Evolutionary conservation across 352 stramenopile species (phyloP).

Genomic region (Phytophthora chlamydospora): DNA sequence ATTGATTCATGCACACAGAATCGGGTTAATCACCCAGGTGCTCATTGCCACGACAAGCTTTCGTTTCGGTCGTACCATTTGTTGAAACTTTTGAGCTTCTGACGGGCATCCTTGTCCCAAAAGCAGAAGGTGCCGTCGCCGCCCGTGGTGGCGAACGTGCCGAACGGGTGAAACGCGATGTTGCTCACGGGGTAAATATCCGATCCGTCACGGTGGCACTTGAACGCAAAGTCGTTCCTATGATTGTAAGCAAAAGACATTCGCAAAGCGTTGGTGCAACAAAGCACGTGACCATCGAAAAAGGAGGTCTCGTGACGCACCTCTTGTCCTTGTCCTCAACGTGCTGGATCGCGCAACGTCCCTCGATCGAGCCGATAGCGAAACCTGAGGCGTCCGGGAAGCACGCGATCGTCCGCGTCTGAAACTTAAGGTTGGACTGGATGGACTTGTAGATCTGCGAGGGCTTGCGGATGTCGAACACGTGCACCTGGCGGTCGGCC

Average conservation of each 20-base stretch:
- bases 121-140: conserved; percentile 97
- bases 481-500: conserved; percentile 89
- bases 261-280: conserved; percentile 1
- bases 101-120: conserved; percentile 98
- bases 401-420: conserved; percentile 88
- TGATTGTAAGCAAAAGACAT: conserved; percentile 5
- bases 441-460: conserved; percentile 90
- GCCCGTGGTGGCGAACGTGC: conserved; percentile 97
- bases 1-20: conserved; percentile 13
- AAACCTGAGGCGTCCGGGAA: conserved; percentile 92
- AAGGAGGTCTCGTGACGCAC: conserved; percentile 17
- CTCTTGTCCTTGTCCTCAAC: conserved; percentile 84
- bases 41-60: background rate
- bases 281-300: background rate
- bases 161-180: conserved; percentile 92
- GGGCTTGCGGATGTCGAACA: conserved; percentile 87
- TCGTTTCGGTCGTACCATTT: conserved; percentile 55
- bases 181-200: conserved; percentile 92
- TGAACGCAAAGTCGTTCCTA: conserved; percentile 91
- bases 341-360: conserved; percentile 91
- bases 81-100: conserved; percentile 93
- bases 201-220: conserved; percentile 88
- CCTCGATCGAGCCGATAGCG: conserved; percentile 91
- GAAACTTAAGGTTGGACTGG: conserved; percentile 86
- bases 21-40: background rate